phyloP scores from a whole-genome alignment of 257 asterid genomes.

The Primulina huaijiensis region DNA sequence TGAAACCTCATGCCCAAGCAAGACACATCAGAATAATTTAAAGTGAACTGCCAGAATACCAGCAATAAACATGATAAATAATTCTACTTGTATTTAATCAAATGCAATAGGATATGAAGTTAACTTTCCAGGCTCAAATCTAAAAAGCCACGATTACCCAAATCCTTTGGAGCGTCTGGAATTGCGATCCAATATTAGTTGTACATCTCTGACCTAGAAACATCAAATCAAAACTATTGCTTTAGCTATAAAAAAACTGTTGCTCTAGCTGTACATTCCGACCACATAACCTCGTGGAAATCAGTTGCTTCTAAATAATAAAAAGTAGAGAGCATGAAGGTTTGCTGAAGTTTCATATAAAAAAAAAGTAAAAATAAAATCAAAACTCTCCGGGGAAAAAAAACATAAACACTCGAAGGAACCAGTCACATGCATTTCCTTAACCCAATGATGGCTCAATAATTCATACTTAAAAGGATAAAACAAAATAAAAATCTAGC shows the following conservation, averaged over 20 bases:
- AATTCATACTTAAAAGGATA: not conserved
- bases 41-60: not conserved
- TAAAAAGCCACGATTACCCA: conserved; percentile 42
- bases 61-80: conserved; percentile 1
- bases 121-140: conserved; percentile 7
- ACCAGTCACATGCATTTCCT: not conserved
- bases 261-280: not conserved
- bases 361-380: too few relatives aligned
- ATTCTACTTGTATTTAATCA: not conserved
- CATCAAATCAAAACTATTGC: not conserved
- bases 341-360: not conserved
- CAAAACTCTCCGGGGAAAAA: not conserved
- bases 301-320: not conserved
- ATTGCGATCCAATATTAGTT: conserved; percentile 69
- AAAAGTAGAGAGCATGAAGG: not conserved
- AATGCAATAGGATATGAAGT: conserved; percentile 6
- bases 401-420: not conserved
- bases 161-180: conserved; percentile 71
- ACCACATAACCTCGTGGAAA: not conserved
- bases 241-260: not conserved
- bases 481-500: not conserved
- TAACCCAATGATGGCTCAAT: not conserved
- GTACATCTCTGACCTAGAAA: conserved; percentile 68
- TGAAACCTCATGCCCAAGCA: not conserved
- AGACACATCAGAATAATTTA: not conserved